Base-by-base conservation (phyloP, 2,329 filamentous ascomycete species). In the Dothideomycetidae sp. region DNA sequence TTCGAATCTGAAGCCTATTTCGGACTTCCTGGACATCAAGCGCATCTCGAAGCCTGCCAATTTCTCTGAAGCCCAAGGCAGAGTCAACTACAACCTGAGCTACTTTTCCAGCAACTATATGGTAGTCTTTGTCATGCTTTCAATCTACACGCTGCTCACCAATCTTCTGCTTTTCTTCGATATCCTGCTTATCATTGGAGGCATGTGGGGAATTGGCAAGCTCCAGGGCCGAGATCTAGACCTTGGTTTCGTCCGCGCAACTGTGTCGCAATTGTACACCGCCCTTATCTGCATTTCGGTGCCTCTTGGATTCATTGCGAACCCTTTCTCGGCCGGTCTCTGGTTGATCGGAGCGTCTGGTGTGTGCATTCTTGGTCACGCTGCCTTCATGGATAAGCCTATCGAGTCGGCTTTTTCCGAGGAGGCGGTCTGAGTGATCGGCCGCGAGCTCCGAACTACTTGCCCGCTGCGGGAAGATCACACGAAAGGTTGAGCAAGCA, bases 331-430 rank as follows among this genome's bases (percentile, higher is more conserved):
- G 53, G 92, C 85, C 36, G 71, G 86, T 51, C 75, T 96, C 52
- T 96, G 90, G 90, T 73, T 98, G 57, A 84, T 96, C 56, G 90
- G 90, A 58, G 90, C 90, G 52, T 88, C 81, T 50, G 86, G 84
- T 59, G 84, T 94, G 58, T 82, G 78, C 58, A 92, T 96, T 50
- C 68, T 96, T 49, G 90, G 90, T 63, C 90, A 98, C 66, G 90
- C 90, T 50, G 73, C 85, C 46, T 75, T 96, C 58, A 78, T 96
- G 80, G 88, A 96, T 61, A 94, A 93, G 74, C 88, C 88, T 42
- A 93, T 96, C 70, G 90, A 96, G 78, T 88, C 92, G 86, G 86
- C 86, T 94, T 98, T 98, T 94, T 94, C 88, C 73, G 90, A 92
- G 86, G 90, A 98, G 88, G 88, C 90, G 86, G 90, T 98, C 81